A percentile compares a stretch with the other conserved stretches of the same genome.
Conservation (phyloP, 768 basidiomycete genomes). For the Pluteus cervinus region DNA sequence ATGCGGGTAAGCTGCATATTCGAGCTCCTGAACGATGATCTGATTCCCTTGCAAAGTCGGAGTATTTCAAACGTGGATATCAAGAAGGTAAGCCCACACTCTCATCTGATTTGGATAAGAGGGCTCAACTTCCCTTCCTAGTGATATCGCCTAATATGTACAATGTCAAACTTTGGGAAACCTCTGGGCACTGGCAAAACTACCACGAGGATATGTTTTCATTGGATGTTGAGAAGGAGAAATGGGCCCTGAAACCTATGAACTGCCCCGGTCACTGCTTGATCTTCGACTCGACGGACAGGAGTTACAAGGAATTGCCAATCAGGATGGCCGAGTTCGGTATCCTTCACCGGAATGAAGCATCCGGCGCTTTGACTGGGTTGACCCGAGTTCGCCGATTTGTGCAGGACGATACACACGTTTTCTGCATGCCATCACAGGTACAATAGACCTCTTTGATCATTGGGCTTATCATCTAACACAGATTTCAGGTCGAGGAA, state of each 20-base stretch:
- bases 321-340: conserved; percentile 99
- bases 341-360: conserved; percentile 94
- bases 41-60: conserved; percentile 40
- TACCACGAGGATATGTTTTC: conserved; percentile 98
- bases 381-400: conserved; percentile 91
- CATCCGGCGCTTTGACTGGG: conserved; percentile 89
- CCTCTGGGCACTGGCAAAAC: conserved; percentile 96
- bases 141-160: conserved; percentile 99
- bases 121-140: conserved; percentile 17
- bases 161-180: conserved; percentile 95
- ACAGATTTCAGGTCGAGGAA: conserved; percentile 56
- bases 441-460: conserved; percentile 27
- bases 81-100: conserved; percentile 64
- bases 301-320: conserved; percentile 92
- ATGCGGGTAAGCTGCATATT: conserved; percentile 61
- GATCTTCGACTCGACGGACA: conserved; percentile 91
- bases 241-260: conserved; percentile 97
- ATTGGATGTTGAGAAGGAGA: conserved; percentile 92
- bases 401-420: conserved; percentile 97
- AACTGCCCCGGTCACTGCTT: conserved; percentile 98
- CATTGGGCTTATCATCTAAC: conserved; percentile 4
- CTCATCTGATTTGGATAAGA: conserved; percentile 1
- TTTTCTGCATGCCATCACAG: conserved; percentile 95
- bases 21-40: conserved; percentile 5
- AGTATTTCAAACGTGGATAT: conserved; percentile 95